Evolutionary conservation across 2,329 filamentous ascomycete species (phyloP).

Genomic region (Hysterium pulicare): DNA sequence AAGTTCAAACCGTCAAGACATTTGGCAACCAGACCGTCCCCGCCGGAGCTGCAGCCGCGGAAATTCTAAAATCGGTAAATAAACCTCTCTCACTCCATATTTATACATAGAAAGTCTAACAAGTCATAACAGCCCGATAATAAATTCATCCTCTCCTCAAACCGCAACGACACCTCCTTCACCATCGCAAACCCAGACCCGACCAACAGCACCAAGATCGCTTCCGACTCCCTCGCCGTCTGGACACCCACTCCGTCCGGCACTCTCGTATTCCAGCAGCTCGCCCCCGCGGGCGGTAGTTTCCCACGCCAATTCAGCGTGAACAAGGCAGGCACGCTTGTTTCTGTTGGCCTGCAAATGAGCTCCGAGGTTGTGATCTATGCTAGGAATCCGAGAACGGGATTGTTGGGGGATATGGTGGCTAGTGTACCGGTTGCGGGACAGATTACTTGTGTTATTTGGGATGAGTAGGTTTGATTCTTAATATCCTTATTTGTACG

Average conservation of each 20-base stretch:
- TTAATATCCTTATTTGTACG: neutral
- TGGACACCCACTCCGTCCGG: constrained; percentile 60
- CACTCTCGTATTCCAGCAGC: constrained; percentile 53
- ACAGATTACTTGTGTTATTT: constrained; percentile 35
- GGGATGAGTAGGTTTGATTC: constrained; percentile 18
- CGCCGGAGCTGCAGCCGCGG: constrained; percentile 47
- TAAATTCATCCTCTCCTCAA: constrained; percentile 64
- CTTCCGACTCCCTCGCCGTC: constrained; percentile 60
- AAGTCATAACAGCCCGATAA: constrained; percentile 38
- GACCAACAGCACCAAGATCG: constrained; percentile 30
- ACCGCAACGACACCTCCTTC: constrained; percentile 61
- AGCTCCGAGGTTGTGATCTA: constrained; percentile 61
- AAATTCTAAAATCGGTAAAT: constrained; percentile 58
- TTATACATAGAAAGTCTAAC: constrained; percentile 1
- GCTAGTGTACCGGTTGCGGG: constrained; percentile 24
- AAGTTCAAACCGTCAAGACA: constrained; percentile 46
- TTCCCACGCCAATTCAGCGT: constrained; percentile 66
- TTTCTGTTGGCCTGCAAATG: constrained; percentile 65
- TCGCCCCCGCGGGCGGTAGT: constrained; percentile 61
- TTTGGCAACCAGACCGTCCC: constrained; percentile 26
- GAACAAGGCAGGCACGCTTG: constrained; percentile 60
- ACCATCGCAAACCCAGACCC: constrained; percentile 44
- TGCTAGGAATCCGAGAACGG: constrained; percentile 56
- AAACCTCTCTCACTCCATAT: neutral
- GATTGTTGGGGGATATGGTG: constrained; percentile 53